phyloP scores from a whole-genome alignment of 768 basidiomycete species.

The Coprinopsis marcescibilis region DNA sequence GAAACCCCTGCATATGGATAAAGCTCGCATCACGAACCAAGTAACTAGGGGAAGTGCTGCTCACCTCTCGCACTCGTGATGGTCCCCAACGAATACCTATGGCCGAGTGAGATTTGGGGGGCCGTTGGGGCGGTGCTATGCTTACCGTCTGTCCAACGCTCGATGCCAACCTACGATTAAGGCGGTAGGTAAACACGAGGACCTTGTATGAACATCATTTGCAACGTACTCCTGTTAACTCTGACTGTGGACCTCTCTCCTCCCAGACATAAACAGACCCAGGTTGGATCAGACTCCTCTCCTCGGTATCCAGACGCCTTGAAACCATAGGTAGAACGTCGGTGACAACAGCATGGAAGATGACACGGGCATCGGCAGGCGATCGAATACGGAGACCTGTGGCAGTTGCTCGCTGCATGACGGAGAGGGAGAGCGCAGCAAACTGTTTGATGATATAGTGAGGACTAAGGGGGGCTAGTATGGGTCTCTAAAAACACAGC shows the following conservation, averaged over 20 bases:
- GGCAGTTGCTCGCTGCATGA: conserved; percentile 48
- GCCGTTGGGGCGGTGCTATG: neutral
- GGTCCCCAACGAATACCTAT: conserved; percentile 72
- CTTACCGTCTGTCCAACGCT: conserved; percentile 75
- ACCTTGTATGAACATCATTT: neutral
- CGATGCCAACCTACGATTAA: conserved; percentile 58
- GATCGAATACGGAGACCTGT: conserved; percentile 47
- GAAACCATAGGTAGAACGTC: conserved; percentile 74
- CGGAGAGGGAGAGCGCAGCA: conserved; percentile 10
- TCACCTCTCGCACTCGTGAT: conserved; percentile 70
- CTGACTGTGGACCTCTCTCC: conserved; percentile 67
- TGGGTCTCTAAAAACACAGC: too few species aligned
- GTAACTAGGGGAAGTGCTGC: conserved; percentile 10
- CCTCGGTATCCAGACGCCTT: conserved; percentile 69
- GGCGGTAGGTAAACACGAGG: conserved; percentile 10
- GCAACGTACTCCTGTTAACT: conserved; percentile 60
- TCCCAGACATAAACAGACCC: conserved; percentile 85
- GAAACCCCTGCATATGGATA: conserved; percentile 49
- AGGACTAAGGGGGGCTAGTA: conserved; percentile 13
- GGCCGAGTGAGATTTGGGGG: neutral
- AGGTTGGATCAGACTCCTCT: conserved; percentile 63
- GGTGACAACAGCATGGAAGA: conserved; percentile 70
- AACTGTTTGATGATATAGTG: conserved; percentile 9
- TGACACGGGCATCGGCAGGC: conserved; percentile 46
- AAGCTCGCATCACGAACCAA: conserved; percentile 8